Evolutionary conservation across 2,329 filamentous ascomycete genomes (phyloP).

Genomic region (Botryosphaeria dothidea): DNA sequence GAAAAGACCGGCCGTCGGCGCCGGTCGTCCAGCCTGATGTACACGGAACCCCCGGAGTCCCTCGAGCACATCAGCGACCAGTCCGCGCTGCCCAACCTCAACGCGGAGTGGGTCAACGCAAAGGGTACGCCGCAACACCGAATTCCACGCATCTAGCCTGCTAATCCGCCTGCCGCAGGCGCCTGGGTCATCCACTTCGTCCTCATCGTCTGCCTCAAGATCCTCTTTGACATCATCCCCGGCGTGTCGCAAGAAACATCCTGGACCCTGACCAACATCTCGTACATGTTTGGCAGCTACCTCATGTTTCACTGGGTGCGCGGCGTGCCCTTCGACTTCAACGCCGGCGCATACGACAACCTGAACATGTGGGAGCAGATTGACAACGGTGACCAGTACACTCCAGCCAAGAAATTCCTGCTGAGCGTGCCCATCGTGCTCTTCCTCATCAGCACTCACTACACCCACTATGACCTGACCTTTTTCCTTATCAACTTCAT

Average conservation of each 20-base stretch:
- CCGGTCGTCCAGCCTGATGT: slow-evolving; percentile 97
- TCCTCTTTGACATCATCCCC: slow-evolving; percentile 95
- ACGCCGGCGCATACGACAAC: slow-evolving; percentile 97
- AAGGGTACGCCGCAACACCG: slow-evolving; percentile 66
- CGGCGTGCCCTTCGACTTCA: slow-evolving; percentile 98
- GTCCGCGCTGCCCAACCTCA: slow-evolving; percentile 89
- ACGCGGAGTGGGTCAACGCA: slow-evolving; percentile 98
- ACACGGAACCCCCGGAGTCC: slow-evolving; percentile 94
- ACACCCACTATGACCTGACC: slow-evolving; percentile 95
- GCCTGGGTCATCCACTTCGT: slow-evolving; percentile 98
- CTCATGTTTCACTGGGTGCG: slow-evolving; percentile 99
- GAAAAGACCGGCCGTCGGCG: slow-evolving; percentile 72
- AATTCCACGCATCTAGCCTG: neutral
- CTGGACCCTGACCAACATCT: slow-evolving; percentile 98
- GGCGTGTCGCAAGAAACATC: slow-evolving; percentile 97
- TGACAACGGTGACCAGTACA: slow-evolving; percentile 98
- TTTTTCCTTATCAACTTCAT: slow-evolving; percentile 98
- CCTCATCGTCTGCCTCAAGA: slow-evolving; percentile 86
- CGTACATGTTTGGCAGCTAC: slow-evolving; percentile 98
- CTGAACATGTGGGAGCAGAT: slow-evolving; percentile 99
- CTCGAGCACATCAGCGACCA: slow-evolving; percentile 98
- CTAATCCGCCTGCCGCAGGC: slow-evolving; percentile 56
- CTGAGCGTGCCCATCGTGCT: slow-evolving; percentile 91
- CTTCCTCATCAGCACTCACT: slow-evolving; percentile 96
- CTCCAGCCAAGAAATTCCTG: slow-evolving; percentile 96